Conservation (phyloP, 106 monocot species). For the Triglochin maritima region DNA sequence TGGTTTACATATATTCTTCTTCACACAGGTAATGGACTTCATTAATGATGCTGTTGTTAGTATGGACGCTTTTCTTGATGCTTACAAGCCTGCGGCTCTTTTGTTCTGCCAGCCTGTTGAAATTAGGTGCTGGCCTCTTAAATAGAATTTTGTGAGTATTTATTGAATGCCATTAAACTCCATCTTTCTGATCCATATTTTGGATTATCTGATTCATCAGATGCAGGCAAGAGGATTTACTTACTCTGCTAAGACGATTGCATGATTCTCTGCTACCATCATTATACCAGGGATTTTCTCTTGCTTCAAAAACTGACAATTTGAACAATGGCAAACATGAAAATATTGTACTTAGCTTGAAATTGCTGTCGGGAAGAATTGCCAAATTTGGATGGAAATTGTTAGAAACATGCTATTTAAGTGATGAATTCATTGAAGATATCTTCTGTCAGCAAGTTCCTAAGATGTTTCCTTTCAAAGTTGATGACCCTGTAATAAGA, state of each 20-base stretch:
- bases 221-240: conserved; percentile 51
- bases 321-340: background rate
- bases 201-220: conserved; percentile 27
- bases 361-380: conserved; percentile 51
- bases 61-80: conserved; percentile 72
- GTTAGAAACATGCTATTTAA: conserved; percentile 68
- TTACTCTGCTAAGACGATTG: conserved; percentile 49
- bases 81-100: conserved; percentile 53
- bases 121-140: conserved; percentile 36
- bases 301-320: conserved; percentile 14
- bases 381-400: conserved; percentile 80
- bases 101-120: conserved; percentile 51
- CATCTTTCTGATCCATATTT: background rate
- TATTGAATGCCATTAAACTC: background rate
- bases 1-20: conserved; percentile 1
- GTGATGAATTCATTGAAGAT: conserved; percentile 26
- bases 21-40: conserved; percentile 79
- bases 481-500: conserved; percentile 77
- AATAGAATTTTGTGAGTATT: background rate
- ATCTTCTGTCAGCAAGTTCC: conserved; percentile 16
- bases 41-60: conserved; percentile 90
- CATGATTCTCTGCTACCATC: conserved; percentile 77
- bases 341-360: conserved; percentile 36
- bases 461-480: conserved; percentile 66
- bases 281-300: conserved; percentile 36